Base-by-base conservation (phyloP, 495 filamentous ascomycete species). In the Talaromyces liani region DNA sequence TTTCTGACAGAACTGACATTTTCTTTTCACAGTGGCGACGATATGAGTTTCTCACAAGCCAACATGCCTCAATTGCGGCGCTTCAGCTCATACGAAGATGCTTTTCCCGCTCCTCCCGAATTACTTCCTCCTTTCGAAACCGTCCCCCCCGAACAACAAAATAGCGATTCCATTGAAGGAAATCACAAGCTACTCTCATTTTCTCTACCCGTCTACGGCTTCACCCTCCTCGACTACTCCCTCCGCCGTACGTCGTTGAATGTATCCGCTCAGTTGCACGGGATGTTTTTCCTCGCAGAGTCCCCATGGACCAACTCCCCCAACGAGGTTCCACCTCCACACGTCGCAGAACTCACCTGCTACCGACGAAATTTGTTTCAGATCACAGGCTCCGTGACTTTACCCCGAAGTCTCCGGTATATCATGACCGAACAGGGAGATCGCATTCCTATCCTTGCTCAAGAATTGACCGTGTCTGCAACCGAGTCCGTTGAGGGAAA, bases 251-350 rank as follows among this genome's bases (percentile, higher is more conserved):
- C 81, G 6, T 79, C 78, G 6, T 71, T 91, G 24, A 82, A 83
- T 34, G 85, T 96, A 71, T 84, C 88, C 8, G 91, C 91, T 51
- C 92, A 95, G 73, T 76, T 97, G 33, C 91, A 94, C 70, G 92
- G 92, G 77, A 96, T 95, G 91, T 97, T 97, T 77, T 96, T 94
- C 69, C 84, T 97, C 6, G 92, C 92, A 58, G 92, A 97, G 77
- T 77, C 92, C 65, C 88, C 91, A 14, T 84, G 51, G 25, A 66
- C 64, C 2, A 68, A 67, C 34, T 67, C 65, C 53, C 47, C 67
- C 24, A 65, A 60, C 45, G 54, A 65, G 18, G 68, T 45, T 9
- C 55, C 62, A 36, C 89, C 91, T 1, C 77, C 79, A 58, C 78
- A 78, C 61, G 77, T 77, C 27, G 85, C 88, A 20, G 92, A 97